A percentile compares a stretch with the other conserved stretches of the same genome.
These are phyloP conservation scores for Leishmania gerbilli DNA, from an alignment of 208 protist species.

Conservation along the genomic window DNA sequence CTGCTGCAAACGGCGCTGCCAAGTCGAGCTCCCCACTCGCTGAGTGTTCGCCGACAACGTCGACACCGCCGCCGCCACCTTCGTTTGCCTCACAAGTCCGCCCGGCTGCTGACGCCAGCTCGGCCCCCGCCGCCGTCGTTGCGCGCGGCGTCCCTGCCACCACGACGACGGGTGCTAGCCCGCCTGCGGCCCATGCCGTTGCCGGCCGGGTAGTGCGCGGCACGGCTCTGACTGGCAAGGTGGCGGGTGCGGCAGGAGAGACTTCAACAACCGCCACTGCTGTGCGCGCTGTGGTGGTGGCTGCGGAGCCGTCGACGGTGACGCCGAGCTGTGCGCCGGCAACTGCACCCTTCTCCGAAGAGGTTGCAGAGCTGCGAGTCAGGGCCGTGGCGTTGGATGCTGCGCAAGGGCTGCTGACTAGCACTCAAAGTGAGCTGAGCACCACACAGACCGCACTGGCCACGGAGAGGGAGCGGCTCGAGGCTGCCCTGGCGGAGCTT, in stretches of 20 bases:
- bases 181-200: neutral
- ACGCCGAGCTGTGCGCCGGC: neutral
- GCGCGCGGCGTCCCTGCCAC: slow-evolving; percentile 12
- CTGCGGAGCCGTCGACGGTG: neutral
- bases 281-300: slow-evolving; percentile 8
- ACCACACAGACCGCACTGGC: neutral
- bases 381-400: slow-evolving; percentile 23
- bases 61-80: neutral
- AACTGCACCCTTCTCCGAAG: slow-evolving; percentile 7
- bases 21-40: neutral
- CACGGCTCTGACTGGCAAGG: slow-evolving; percentile 18
- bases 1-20: neutral
- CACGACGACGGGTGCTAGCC: neutral
- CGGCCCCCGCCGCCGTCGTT: neutral
- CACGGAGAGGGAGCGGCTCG: slow-evolving; percentile 6
- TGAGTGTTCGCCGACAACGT: neutral
- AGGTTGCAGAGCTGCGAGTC: slow-evolving; percentile 21
- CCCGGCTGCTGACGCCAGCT: neutral
- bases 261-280: neutral
- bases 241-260: slow-evolving; percentile 1
- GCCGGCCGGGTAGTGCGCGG: slow-evolving; percentile 12
- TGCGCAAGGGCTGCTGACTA: slow-evolving; percentile 21
- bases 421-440: slow-evolving; percentile 21
- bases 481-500: neutral
- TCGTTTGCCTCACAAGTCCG: neutral